These are phyloP conservation scores for Candida sanyaensis DNA, from an alignment of 1,139 yeast species.

Conservation along the genomic window DNA sequence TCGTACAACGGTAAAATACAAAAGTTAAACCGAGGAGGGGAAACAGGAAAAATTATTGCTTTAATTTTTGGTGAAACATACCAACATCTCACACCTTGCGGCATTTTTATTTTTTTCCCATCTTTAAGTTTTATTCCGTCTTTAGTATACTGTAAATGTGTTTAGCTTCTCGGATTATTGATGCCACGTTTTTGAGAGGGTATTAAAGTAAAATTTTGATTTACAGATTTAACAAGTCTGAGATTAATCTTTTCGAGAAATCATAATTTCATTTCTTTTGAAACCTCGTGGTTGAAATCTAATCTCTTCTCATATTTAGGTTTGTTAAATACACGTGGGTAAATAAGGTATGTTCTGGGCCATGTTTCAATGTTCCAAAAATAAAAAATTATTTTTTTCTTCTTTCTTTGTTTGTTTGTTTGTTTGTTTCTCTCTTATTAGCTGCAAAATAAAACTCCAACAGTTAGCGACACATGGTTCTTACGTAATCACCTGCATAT, in stretches of 20 bases:
- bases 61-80: not conserved
- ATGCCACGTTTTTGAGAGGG: not conserved
- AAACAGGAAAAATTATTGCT: too few relatives aligned
- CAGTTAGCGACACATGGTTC: not conserved
- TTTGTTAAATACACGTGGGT: not conserved
- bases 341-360: not conserved
- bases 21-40: too few relatives aligned
- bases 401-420: not conserved
- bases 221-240: too few relatives aligned
- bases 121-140: not conserved
- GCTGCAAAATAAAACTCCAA: conserved; percentile 1
- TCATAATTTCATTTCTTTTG: too few relatives aligned
- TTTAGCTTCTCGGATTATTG: not conserved
- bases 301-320: too few relatives aligned
- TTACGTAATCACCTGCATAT: conserved; percentile 3
- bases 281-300: too few relatives aligned
- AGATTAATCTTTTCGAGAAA: too few relatives aligned
- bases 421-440: not conserved
- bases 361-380: too few relatives aligned
- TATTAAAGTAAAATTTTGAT: too few relatives aligned
- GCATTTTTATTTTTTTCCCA: not conserved
- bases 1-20: too few relatives aligned
- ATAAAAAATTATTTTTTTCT: too few relatives aligned
- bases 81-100: not conserved
- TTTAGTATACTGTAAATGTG: too few relatives aligned